Conservation (phyloP, 768 basidiomycete species). For the Inosperma sp. region DNA sequence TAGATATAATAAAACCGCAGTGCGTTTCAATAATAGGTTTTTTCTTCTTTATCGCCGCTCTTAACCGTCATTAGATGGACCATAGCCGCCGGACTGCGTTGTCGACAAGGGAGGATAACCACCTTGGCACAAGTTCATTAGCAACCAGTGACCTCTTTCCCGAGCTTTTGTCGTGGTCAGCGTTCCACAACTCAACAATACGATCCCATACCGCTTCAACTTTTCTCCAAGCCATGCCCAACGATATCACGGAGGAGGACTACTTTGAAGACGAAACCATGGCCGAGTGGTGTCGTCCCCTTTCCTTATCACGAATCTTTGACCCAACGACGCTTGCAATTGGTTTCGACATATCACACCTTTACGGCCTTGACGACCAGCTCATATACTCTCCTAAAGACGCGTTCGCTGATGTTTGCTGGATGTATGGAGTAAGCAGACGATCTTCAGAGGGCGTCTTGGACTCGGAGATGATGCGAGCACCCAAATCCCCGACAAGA, state of each 20-base stretch:
- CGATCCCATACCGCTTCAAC: constrained; percentile 8
- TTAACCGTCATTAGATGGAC: constrained; percentile 7
- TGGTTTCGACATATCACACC: constrained; percentile 35
- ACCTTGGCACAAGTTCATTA: constrained; percentile 19
- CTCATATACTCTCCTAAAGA: constrained; percentile 34
- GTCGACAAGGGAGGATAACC: constrained; percentile 15
- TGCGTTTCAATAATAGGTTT: not conserved
- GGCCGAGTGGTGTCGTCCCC: constrained; percentile 8
- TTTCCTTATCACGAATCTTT: constrained; percentile 24
- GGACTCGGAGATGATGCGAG: constrained; percentile 3
- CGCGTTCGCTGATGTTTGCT: constrained; percentile 36
- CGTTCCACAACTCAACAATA: constrained; percentile 19
- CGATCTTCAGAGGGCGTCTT: constrained; percentile 1
- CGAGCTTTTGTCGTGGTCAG: constrained; percentile 29
- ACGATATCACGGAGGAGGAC: constrained; percentile 23
- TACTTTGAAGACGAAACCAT: constrained; percentile 19
- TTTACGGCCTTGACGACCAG: constrained; percentile 36
- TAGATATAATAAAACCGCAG: not conserved
- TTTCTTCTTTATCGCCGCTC: not conserved
- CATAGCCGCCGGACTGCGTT: constrained; percentile 20
- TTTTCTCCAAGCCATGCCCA: constrained; percentile 24
- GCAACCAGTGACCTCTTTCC: constrained; percentile 29
- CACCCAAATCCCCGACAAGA: constrained; percentile 13
- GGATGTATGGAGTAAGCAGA: constrained; percentile 25
- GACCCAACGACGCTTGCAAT: constrained; percentile 36